These are phyloP conservation scores for Xylaria sp. DNA, from an alignment of 2,329 filamentous ascomycete species.

Conservation along the genomic window DNA sequence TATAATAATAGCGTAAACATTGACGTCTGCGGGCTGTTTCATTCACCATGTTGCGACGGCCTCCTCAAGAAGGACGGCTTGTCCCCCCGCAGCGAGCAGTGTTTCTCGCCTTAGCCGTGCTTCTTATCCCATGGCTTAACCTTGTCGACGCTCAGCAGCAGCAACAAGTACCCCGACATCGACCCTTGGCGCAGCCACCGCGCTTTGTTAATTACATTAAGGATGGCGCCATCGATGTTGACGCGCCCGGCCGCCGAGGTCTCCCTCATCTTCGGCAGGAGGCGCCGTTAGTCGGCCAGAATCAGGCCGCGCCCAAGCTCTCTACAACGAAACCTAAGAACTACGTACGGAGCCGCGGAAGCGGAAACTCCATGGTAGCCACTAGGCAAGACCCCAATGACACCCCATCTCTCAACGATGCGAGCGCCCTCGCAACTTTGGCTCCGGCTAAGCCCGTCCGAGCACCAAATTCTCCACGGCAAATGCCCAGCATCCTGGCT, in stretches of 20 bases:
- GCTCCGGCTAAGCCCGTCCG: slow-evolving; percentile 96
- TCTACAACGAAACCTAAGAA: slow-evolving; percentile 42
- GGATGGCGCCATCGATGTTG: slow-evolving; percentile 40
- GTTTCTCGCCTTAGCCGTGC: slow-evolving; percentile 60
- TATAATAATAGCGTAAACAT: slow-evolving; percentile 16
- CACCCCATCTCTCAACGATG: slow-evolving; percentile 67
- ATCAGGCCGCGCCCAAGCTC: slow-evolving; percentile 41
- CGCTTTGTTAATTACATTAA: slow-evolving; percentile 43
- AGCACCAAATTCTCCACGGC: slow-evolving; percentile 84
- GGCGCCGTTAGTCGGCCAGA: slow-evolving; percentile 40
- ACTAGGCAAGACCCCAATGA: slow-evolving; percentile 34
- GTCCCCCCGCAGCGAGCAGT: slow-evolving; percentile 53
- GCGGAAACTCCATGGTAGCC: slow-evolving; percentile 41
- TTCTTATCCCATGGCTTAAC: slow-evolving; percentile 59
- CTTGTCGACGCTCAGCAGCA: slow-evolving; percentile 70
- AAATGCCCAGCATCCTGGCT: slow-evolving; percentile 64
- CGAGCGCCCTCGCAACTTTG: slow-evolving; percentile 97
- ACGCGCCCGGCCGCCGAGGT: slow-evolving; percentile 39
- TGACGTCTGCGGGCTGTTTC: slow-evolving; percentile 40
- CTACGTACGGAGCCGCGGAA: slow-evolving; percentile 37
- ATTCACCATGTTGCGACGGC: slow-evolving; percentile 67
- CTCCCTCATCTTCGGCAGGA: slow-evolving; percentile 39
- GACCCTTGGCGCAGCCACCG: slow-evolving; percentile 42
- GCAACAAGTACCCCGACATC: slow-evolving; percentile 52
- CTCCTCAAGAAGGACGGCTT: slow-evolving; percentile 64